A percentile compares a stretch with the other conserved stretches of the same genome.
Evolutionary conservation across 768 basidiomycete genomes (phyloP).

Genomic region (Pilatotrama ljubarskyi): DNA sequence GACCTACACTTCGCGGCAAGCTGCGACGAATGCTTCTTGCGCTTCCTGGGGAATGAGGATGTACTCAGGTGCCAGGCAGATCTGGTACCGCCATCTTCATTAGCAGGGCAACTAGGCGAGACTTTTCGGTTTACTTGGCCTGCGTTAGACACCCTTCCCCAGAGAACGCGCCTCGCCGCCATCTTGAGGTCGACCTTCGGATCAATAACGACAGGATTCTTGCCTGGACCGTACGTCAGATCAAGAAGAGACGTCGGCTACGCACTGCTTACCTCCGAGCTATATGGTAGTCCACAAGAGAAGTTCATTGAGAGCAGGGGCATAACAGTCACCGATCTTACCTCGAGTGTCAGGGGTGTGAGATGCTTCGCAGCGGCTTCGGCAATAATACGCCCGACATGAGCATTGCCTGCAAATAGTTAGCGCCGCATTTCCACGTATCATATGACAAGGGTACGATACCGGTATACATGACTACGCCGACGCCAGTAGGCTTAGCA

Average conservation of each 20-base stretch:
- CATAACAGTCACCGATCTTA: no score
- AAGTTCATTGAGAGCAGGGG: neutral
- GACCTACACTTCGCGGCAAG: conserved; percentile 43
- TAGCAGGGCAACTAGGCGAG: neutral
- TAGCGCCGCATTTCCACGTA: conserved; percentile 43
- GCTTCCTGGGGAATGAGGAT: conserved; percentile 41
- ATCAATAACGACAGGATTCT: conserved; percentile 68
- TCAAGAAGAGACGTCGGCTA: neutral
- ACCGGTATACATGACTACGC: conserved; percentile 61
- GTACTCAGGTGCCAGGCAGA: conserved; percentile 63
- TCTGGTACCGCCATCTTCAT: conserved; percentile 38
- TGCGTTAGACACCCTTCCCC: conserved; percentile 72
- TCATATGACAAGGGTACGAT: conserved; percentile 54
- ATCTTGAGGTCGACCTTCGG: conserved; percentile 57
- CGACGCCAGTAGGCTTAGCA: neutral
- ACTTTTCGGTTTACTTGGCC: conserved; percentile 41
- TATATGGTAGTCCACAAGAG: neutral
- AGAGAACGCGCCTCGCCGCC: conserved; percentile 66
- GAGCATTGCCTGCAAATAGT: conserved; percentile 33
- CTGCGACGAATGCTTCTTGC: conserved; percentile 38
- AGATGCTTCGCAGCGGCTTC: conserved; percentile 75
- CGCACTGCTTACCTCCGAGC: neutral
- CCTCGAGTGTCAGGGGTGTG: conserved; percentile 71
- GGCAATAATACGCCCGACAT: conserved; percentile 67
- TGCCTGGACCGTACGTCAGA: conserved; percentile 35